Evolutionary conservation across 2,329 filamentous ascomycete species (phyloP).

Genomic region (Fusarium sacchari): DNA sequence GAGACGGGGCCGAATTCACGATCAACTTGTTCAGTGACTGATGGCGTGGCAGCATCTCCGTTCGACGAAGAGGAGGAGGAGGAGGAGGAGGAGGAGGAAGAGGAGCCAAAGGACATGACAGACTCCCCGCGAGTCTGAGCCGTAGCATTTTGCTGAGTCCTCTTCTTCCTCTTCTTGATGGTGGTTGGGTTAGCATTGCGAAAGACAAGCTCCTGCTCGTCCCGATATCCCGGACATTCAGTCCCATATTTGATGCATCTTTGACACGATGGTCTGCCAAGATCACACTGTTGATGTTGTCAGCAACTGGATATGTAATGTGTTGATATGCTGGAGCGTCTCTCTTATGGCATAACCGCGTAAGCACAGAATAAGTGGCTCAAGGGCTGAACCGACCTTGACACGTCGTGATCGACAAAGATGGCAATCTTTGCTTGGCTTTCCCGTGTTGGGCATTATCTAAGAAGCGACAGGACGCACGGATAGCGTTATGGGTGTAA

Average conservation of each 20-base stretch:
- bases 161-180: slow-evolving; percentile 48
- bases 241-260: slow-evolving; percentile 55
- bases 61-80: slow-evolving; percentile 11
- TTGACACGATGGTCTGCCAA: slow-evolving; percentile 52
- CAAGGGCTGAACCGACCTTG: slow-evolving; percentile 47
- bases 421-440: slow-evolving; percentile 54
- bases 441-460: slow-evolving; percentile 54
- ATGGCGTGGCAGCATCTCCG: slow-evolving; percentile 19
- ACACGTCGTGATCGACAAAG: slow-evolving; percentile 54
- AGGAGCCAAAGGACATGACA: slow-evolving; percentile 9
- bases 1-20: slow-evolving; percentile 5
- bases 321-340: background rate
- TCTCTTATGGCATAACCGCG: slow-evolving; percentile 7
- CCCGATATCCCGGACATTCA: slow-evolving; percentile 53
- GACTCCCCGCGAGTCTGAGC: slow-evolving; percentile 7
- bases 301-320: slow-evolving; percentile 3
- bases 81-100: slow-evolving; percentile 8
- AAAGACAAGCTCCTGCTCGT: slow-evolving; percentile 53
- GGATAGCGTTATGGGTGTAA: background rate
- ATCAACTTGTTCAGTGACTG: slow-evolving; percentile 9
- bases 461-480: background rate
- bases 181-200: slow-evolving; percentile 47
- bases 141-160: slow-evolving; percentile 13
- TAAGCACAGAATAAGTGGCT: slow-evolving; percentile 3
- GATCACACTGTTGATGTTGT: slow-evolving; percentile 50